Percentiles rank a stretch among this genome's conserved stretches.
These are phyloP conservation scores for Penicillium sp. DNA, from an alignment of 2,329 filamentous ascomycete genomes.

Conservation along the genomic window DNA sequence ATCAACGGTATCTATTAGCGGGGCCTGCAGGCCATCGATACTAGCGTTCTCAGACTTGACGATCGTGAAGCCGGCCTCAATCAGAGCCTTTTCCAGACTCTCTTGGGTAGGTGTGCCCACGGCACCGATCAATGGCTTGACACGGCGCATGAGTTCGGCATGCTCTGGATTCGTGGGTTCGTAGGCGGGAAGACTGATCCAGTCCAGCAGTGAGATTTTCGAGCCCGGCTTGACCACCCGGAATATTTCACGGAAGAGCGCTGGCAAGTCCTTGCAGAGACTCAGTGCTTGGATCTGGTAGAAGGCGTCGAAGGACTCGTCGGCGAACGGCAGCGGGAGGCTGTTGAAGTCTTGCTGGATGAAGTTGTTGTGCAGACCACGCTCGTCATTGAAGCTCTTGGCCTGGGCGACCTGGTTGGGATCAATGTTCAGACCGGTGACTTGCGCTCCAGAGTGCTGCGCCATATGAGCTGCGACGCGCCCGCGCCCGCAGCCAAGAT, in stretches of 20 bases:
- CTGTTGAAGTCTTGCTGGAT: slow-evolving; percentile 56
- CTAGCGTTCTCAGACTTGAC: slow-evolving; percentile 56
- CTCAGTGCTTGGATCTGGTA: slow-evolving; percentile 62
- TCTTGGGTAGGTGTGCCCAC: slow-evolving; percentile 57
- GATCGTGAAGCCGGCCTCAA: slow-evolving; percentile 52
- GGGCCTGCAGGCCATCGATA: slow-evolving; percentile 54
- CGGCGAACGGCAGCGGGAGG: slow-evolving; percentile 54
- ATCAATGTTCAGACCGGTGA: slow-evolving; percentile 59
- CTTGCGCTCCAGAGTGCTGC: slow-evolving; percentile 49
- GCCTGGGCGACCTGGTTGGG: slow-evolving; percentile 55
- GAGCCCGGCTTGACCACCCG: slow-evolving; percentile 55
- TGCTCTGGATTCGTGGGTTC: slow-evolving; percentile 52
- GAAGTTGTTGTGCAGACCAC: slow-evolving; percentile 52
- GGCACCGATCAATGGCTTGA: slow-evolving; percentile 59
- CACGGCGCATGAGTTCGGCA: slow-evolving; percentile 55
- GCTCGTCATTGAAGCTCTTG: slow-evolving; percentile 46
- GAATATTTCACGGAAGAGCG: slow-evolving; percentile 53
- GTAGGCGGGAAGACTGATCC: slow-evolving; percentile 56
- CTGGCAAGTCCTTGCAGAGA: slow-evolving; percentile 53
- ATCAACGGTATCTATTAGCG: slow-evolving; percentile 58
- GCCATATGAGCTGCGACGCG: slow-evolving; percentile 59
- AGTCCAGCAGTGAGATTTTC: slow-evolving; percentile 55
- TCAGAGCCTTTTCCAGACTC: slow-evolving; percentile 50
- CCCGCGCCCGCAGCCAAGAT: slow-evolving; percentile 57
- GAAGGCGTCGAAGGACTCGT: slow-evolving; percentile 55